Percentiles rank a stretch among this genome's conserved stretches.
These are phyloP conservation scores for Fusarium verrucosum DNA, from an alignment of 2,329 filamentous ascomycete genomes.

Conservation along the genomic window DNA sequence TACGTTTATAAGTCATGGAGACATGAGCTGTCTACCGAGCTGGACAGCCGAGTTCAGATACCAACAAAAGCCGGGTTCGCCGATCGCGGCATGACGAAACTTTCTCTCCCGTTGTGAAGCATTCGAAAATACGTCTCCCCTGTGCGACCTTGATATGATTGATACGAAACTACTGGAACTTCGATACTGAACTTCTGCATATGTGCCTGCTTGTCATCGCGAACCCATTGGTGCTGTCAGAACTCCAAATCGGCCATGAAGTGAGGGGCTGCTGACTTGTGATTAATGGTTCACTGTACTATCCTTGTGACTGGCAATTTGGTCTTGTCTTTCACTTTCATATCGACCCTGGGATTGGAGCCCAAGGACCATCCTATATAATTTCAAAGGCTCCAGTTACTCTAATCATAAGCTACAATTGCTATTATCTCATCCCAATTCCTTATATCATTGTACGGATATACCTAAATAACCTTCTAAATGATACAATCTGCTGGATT, in stretches of 20 bases:
- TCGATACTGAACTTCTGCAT: background rate
- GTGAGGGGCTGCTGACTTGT: background rate
- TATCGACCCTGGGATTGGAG: background rate
- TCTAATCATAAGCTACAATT: too few species aligned
- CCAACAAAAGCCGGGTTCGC: constrained; percentile 39
- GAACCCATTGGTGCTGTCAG: background rate
- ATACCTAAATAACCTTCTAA: too few species aligned
- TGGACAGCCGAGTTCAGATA: constrained; percentile 42
- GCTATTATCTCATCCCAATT: too few species aligned
- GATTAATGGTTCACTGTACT: background rate
- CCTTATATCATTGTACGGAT: too few species aligned
- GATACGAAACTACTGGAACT: background rate
- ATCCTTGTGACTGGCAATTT: background rate
- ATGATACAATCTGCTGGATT: too few species aligned
- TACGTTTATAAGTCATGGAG: constrained; percentile 47
- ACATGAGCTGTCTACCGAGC: constrained; percentile 38
- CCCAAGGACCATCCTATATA: too few species aligned
- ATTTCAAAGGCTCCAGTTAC: too few species aligned
- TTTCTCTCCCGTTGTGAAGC: constrained; percentile 18
- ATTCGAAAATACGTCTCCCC: background rate
- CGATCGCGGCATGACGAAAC: constrained; percentile 33
- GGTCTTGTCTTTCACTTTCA: background rate
- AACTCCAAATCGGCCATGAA: background rate
- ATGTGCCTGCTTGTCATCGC: background rate
- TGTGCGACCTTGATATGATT: background rate